Conservation (phyloP, 768 basidiomycete genomes). For the Serpula lacrymans region DNA sequence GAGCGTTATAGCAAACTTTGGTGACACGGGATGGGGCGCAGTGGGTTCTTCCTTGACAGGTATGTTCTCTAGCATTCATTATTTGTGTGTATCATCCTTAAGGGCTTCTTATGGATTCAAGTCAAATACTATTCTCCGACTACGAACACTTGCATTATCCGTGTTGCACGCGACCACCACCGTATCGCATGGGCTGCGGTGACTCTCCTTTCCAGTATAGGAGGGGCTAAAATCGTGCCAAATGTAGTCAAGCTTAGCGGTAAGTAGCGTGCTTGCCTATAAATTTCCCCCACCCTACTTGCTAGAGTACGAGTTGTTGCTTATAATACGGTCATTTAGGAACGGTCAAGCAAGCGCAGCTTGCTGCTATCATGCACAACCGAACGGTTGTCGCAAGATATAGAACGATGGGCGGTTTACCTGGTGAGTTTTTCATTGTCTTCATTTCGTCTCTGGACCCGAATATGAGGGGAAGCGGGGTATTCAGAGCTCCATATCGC, state of each 20-base stretch:
- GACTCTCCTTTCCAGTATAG: constrained; percentile 63
- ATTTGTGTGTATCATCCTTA: not conserved
- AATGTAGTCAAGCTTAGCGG: constrained; percentile 81
- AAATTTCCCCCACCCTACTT: not conserved
- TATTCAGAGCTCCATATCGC: too few species aligned
- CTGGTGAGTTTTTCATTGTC: too few species aligned
- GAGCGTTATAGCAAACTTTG: constrained; percentile 70
- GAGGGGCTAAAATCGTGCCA: constrained; percentile 60
- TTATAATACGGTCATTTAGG: constrained; percentile 41
- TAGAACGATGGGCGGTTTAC: too few species aligned
- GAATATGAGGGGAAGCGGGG: too few species aligned
- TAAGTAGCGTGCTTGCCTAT: constrained; percentile 28
- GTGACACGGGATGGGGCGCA: constrained; percentile 84
- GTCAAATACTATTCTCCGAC: constrained; percentile 88
- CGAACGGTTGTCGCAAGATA: constrained; percentile 66
- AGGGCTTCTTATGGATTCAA: constrained; percentile 22
- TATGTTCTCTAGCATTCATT: constrained; percentile 36
- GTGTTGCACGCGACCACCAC: constrained; percentile 80
- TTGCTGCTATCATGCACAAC: constrained; percentile 74
- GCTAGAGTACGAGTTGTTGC: not conserved
- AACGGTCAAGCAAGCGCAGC: constrained; percentile 82
- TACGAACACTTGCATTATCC: constrained; percentile 81
- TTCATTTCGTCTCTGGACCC: too few species aligned
- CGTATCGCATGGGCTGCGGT: constrained; percentile 77
- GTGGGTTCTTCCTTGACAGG: constrained; percentile 70